Conservation (phyloP, 441 rosid genomes). For the Populus hybrid region DNA sequence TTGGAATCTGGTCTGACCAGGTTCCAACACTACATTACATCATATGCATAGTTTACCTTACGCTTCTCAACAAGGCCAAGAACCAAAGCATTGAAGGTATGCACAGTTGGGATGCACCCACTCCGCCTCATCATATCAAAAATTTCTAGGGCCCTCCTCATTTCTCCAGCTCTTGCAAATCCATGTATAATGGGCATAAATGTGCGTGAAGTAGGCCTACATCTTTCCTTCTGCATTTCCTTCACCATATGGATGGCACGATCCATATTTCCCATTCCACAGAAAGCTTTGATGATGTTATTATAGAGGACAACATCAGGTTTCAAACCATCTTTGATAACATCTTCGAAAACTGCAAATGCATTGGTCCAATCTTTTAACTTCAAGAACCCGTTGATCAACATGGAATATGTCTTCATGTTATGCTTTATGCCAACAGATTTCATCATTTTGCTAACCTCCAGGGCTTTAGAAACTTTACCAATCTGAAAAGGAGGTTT, state of each 20-base stretch:
- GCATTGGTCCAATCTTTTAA: conserved; percentile 97
- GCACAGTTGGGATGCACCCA: conserved; percentile 93
- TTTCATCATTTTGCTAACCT: conserved; percentile 76
- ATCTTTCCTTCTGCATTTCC: conserved; percentile 85
- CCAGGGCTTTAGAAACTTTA: conserved; percentile 80
- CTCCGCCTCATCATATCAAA: conserved; percentile 90
- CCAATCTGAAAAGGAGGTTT: conserved; percentile 51
- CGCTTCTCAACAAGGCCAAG: conserved; percentile 90
- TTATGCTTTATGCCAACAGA: conserved; percentile 76
- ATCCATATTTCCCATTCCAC: conserved; percentile 98
- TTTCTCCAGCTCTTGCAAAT: conserved; percentile 77
- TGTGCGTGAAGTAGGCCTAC: conserved; percentile 75
- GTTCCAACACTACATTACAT: not conserved
- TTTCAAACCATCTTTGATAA: conserved; percentile 66
- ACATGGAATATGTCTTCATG: conserved; percentile 91
- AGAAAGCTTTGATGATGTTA: conserved; percentile 78
- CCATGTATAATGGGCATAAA: conserved; percentile 91
- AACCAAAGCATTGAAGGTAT: conserved; percentile 86
- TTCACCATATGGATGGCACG: conserved; percentile 81
- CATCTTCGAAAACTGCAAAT: conserved; percentile 85
- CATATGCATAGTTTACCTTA: conserved; percentile 47
- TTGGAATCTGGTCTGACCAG: not conserved
- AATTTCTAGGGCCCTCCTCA: conserved; percentile 71
- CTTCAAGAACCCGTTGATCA: conserved; percentile 85
- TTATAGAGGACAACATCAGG: conserved; percentile 90